Base-by-base conservation (phyloP, 2,329 filamentous ascomycete species). In the Hymenoscyphus fructigenus region DNA sequence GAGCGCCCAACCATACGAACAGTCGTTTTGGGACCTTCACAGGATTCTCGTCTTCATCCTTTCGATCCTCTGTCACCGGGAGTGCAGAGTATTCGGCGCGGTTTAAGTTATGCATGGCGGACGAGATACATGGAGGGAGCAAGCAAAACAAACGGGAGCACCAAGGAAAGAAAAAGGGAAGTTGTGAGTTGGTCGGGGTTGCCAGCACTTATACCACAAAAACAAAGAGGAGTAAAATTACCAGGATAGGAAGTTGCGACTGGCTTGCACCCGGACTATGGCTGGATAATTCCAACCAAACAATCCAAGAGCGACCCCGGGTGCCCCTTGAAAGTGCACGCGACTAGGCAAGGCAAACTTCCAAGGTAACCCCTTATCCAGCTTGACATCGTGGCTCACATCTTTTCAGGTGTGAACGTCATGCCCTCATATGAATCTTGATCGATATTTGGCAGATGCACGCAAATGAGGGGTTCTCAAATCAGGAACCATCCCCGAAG, bases 11-110 rank as follows among this genome's bases (percentile, higher is more conserved):
- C 4, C 50, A 57, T 15, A 28, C 59, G 23, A 62, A n/a, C 50
- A 36, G 61, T 38, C 64, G 56, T 60, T 59, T 61, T 44, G 61
- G 56, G 14, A 14, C n/a, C 23, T 57, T 61, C 44, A 61, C 38
- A 34, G 61, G 56, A 14, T 34, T 34, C 7, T 38, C 57, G 23
- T 57, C 55, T 23, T 63, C 59, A 14, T 26, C 53, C 5, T 59
- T 59, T 26, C 53, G n/a, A 60, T 68, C 62, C 38, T 68, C 66
- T 55, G 62, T 57, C 55, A 57, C 59, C 57, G 59, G 66, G 32
- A 66, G 59, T 15, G 56, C 59, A 36, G 38, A 23, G 36, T 67
- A 67, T 4, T 64, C 28, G 36, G 62, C 41, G 36, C 55, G 60
- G 10, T 65, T 55, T 41, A 67, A 66, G 55, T 55, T 38, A 60